Evolutionary conservation across 202 grass and related monocot species (phyloP).

Genomic region (Panicum hallii): DNA sequence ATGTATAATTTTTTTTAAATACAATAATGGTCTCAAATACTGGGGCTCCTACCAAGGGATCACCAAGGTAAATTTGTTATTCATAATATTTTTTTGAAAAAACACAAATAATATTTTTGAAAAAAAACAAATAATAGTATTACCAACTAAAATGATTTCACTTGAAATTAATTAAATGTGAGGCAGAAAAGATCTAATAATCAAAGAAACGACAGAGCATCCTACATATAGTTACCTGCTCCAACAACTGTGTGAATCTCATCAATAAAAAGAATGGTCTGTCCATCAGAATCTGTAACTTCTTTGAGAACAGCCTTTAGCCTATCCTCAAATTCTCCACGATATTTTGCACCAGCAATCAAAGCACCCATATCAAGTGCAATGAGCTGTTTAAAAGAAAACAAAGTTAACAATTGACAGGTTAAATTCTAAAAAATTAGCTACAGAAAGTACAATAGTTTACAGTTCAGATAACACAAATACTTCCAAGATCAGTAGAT

Average conservation of each 20-base stretch:
- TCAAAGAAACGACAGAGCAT: constrained; percentile 20
- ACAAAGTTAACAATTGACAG: not conserved
- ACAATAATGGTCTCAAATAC: not conserved
- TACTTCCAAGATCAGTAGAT: not conserved
- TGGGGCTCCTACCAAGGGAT: not conserved
- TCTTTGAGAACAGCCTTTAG: constrained; percentile 96
- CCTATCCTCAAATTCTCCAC: constrained; percentile 96
- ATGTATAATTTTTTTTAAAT: not conserved
- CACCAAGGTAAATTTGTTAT: not conserved
- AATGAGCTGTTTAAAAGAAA: constrained; percentile 70
- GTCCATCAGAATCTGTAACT: constrained; percentile 95
- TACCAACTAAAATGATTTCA: not conserved
- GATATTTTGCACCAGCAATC: constrained; percentile 94
- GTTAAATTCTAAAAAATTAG: not conserved
- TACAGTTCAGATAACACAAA: not conserved
- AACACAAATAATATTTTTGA: not conserved
- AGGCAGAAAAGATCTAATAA: not conserved
- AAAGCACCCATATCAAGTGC: constrained; percentile 96
- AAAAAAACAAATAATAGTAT: not conserved
- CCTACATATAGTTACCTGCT: constrained; percentile 69
- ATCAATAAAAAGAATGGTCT: constrained; percentile 91
- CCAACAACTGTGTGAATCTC: constrained; percentile 97
- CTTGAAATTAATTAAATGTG: not conserved
- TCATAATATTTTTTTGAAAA: not conserved
- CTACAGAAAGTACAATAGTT: not conserved